Base-by-base conservation (phyloP, 2,329 filamentous ascomycete species). In the Calonectria naviculata region DNA sequence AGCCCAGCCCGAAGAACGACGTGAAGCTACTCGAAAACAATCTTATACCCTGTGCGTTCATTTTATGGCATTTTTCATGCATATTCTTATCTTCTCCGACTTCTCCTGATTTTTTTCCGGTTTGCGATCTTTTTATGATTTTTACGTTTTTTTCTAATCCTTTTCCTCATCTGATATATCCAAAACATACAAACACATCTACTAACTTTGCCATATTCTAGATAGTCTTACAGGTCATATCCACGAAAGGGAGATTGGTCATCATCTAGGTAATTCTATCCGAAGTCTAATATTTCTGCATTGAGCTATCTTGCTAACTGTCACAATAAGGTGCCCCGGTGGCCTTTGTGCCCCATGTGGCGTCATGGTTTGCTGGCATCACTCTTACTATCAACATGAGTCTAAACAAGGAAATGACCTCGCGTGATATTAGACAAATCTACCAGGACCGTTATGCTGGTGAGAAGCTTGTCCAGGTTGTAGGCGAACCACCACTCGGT, bases 281-380 rank as follows among this genome's bases (percentile, higher is more conserved):
- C 19, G n/a, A n/a, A n/a, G n/a, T n/a, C n/a, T n/a, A n/a, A n/a
- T n/a, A n/a, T n/a, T n/a, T n/a, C n/a, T n/a, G n/a, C n/a, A n/a
- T n/a, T n/a, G n/a, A n/a, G n/a, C n/a, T n/a, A n/a, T n/a, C n/a
- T n/a, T n/a, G n/a, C n/a, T n/a, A n/a, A n/a, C n/a, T n/a, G n/a
- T n/a, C n/a, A n/a, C n/a, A n/a, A n/a, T n/a, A n/a, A n/a, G 47
- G 92, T 60, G 88, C 86, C 17, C 85, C 90, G 21, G 92, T 97
- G 13, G 93, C 92, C 7, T 99, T 99, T 81, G 93, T 97, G 69
- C 97, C 97, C 8, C 97, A 98, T 83, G 95, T 98, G 28, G 94
- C 95, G n/a, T 91, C 93, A 17, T 98, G 95, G 96, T 98, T 98
- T 90, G 93, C 97, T 81, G 96, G 96, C 74, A 98, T 98, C 77